A percentile compares a stretch with the other conserved stretches of the same genome.
Conservation (phyloP, 192 early-diverging fungal genomes). For the Obelidium mucronatum region DNA sequence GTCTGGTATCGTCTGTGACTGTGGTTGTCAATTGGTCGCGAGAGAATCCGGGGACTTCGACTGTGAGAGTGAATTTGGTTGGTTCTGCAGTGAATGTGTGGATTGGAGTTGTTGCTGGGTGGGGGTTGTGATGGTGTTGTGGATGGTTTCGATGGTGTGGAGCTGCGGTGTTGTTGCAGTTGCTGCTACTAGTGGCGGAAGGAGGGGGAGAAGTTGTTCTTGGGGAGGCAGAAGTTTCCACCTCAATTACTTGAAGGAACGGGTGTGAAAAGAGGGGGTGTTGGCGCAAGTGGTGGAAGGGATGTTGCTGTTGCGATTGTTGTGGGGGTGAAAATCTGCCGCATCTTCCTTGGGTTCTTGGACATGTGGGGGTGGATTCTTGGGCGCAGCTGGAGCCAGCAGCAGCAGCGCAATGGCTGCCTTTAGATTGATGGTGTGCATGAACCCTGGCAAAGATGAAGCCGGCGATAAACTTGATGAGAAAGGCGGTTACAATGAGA, state of each 20-base stretch:
- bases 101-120: background rate
- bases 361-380: background rate
- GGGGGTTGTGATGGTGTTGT: background rate
- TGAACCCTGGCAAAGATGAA: conserved; percentile 8
- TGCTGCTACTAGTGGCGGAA: background rate
- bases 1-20: conserved; percentile 21
- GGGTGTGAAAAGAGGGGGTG: background rate
- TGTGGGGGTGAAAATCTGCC: background rate
- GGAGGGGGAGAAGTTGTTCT: background rate
- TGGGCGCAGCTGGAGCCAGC: background rate
- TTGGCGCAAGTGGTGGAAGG: background rate
- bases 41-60: conserved; percentile 21
- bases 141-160: no score
- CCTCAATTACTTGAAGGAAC: background rate
- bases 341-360: background rate
- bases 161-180: background rate
- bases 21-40: conserved; percentile 4
- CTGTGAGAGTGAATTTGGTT: conserved; percentile 8
- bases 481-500: conserved; percentile 1
- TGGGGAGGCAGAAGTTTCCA: background rate
- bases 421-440: background rate
- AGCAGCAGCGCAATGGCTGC: background rate
- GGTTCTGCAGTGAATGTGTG: background rate
- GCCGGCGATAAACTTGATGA: background rate
- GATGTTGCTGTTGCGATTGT: background rate